Percentiles rank a stretch among this genome's conserved stretches.
These are phyloP conservation scores for Dichotomocladium elegans DNA, from an alignment of 371 early-diverging fungal species.

Conservation along the genomic window DNA sequence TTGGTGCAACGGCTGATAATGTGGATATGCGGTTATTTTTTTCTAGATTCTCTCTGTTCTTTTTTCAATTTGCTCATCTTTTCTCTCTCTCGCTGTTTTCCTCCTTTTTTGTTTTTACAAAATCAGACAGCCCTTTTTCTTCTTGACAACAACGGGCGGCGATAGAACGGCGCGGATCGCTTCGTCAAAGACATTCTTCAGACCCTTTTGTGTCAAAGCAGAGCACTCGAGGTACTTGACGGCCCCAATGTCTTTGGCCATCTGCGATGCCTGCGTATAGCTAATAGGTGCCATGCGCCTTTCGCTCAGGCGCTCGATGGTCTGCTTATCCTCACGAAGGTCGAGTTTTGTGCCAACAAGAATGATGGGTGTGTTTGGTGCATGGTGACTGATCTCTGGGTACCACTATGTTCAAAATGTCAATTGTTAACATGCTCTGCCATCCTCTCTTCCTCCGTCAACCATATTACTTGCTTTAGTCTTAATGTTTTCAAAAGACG, in stretches of 20 bases:
- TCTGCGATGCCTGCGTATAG: conserved; percentile 83
- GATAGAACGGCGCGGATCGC: conserved; percentile 94
- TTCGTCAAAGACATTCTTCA: conserved; percentile 98
- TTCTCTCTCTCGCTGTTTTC: too few relatives aligned
- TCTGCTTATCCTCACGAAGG: conserved; percentile 90
- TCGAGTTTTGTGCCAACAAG: conserved; percentile 99
- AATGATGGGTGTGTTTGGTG: conserved; percentile 92
- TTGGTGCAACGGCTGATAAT: too few relatives aligned
- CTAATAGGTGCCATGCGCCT: conserved; percentile 90
- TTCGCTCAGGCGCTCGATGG: conserved; percentile 80
- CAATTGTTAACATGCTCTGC: neutral
- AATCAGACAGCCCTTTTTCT: conserved; percentile 64
- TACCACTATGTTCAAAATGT: conserved; percentile 65
- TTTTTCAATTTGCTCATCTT: too few relatives aligned
- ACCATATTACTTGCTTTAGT: conserved; percentile 53
- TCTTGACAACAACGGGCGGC: conserved; percentile 47
- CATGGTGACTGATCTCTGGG: conserved; percentile 94
- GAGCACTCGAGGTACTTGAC: conserved; percentile 97
- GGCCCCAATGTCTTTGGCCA: conserved; percentile 89
- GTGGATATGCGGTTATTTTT: too few relatives aligned
- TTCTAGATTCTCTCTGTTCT: too few relatives aligned
- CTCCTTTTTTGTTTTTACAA: too few relatives aligned
- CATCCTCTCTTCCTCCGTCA: neutral
- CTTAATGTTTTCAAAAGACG: conserved; percentile 75
- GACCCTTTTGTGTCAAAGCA: conserved; percentile 96